phyloP scores from a whole-genome alignment of 2,329 filamentous ascomycete species.

The Ascochyta pisi region DNA sequence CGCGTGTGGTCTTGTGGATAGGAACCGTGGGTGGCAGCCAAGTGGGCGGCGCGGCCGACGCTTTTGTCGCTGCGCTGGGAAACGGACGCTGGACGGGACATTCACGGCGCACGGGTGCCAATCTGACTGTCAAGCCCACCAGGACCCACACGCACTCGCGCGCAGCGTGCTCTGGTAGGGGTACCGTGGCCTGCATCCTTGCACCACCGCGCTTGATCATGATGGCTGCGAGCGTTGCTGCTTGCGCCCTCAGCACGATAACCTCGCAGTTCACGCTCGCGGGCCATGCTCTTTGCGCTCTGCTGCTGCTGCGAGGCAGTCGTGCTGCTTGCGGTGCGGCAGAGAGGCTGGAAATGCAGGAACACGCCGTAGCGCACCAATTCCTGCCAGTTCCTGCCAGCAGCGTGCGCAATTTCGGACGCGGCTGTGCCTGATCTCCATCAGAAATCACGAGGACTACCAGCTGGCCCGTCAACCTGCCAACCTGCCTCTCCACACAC shows the following conservation, averaged over 20 bases:
- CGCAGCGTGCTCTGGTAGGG: neutral
- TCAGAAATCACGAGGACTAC: conserved; percentile 12
- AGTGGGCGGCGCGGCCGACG: conserved; percentile 25
- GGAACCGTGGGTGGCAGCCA: conserved; percentile 29
- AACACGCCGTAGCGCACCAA: conserved; percentile 2
- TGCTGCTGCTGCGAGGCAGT: neutral
- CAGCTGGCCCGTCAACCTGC: conserved; percentile 16
- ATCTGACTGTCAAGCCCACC: conserved; percentile 17
- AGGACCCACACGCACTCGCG: conserved; percentile 13
- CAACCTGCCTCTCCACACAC: conserved; percentile 4
- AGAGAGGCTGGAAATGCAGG: neutral
- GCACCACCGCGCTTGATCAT: conserved; percentile 2
- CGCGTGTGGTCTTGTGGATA: conserved; percentile 31
- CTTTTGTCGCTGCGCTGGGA: conserved; percentile 27
- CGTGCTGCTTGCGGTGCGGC: neutral
- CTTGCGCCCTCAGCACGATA: conserved; percentile 7
- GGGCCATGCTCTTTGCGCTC: neutral
- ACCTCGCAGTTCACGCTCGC: neutral
- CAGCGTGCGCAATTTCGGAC: conserved; percentile 16
- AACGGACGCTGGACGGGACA: conserved; percentile 8
- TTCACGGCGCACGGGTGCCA: conserved; percentile 9
- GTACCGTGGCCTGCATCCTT: conserved; percentile 16
- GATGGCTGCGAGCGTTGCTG: conserved; percentile 2
- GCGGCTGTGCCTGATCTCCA: conserved; percentile 22
- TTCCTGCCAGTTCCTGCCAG: neutral